Evolutionary conservation across 1,139 yeast genomes (phyloP), one percentile per base, ranked within the genome.

Genomic region (Schizosaccharomyces versatilis): DNA sequence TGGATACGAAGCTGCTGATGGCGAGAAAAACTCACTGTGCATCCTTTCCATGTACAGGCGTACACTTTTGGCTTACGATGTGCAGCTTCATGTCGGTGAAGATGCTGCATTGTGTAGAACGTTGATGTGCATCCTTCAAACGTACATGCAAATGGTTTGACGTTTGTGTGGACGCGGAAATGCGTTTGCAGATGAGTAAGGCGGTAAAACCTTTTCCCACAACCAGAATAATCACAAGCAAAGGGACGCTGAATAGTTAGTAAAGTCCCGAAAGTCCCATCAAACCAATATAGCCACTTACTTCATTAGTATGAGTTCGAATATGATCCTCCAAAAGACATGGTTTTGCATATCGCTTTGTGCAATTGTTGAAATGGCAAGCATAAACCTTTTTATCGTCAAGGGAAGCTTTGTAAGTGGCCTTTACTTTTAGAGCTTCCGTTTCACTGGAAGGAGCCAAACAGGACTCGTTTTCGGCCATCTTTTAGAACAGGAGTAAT

Each of bases 131-230:
- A 90, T 0, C 73, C 67, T 0, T 78, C 68, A 63, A 36, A 41
- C 8, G 38, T 38, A 47, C 99, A 90, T 55, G 73, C 76, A 63
- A 75, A 80, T 0, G 96, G 95, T 62, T 83, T 84, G 14, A 73
- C 75, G 1, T 71, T 73, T 6, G 75, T 70, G 41, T 69, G 70
- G 19, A 69, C 63, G 36, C 82, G 67, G 59, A 72, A 60, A 65
- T 90, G 99, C 19, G 86, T 77, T 54, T 78, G 77, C 51, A 90
- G 68, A 67, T 90, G 97, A 12, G 85, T 78, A 60, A 81, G 83
- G 54, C 95, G 73, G 19, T 78, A 70, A 63, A 86, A 90, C 0
- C 81, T 68, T 60, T 77, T 78, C 1, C 69, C 72, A 66, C 98
- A 90, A 6, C 68, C 72, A 8, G 67, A 64, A 2, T 61, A 57